Evolutionary conservation across 805 yeast species (phyloP).

Genomic region (Schwanniomyces occidentalis): DNA sequence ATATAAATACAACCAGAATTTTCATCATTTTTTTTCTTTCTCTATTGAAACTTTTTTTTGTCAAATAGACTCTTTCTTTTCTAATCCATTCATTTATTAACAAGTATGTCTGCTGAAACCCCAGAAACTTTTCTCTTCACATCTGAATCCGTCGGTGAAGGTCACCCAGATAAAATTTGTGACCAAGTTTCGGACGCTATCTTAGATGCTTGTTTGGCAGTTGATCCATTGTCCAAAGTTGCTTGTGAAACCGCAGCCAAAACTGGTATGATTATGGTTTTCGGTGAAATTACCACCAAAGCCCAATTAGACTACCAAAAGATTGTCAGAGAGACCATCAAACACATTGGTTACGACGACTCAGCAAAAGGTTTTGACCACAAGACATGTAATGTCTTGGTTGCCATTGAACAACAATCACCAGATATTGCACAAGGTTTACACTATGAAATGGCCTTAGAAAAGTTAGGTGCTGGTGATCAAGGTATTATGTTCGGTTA

Average conservation of each 20-base stretch:
- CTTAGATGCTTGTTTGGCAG: conserved; percentile 93
- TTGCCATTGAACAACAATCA: conserved; percentile 99
- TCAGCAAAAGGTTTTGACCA: conserved; percentile 97
- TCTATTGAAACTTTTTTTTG: conserved; percentile 1
- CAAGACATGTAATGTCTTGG: conserved; percentile 98
- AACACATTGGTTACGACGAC: conserved; percentile 96
- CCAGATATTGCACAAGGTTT: conserved; percentile 99
- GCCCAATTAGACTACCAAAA: conserved; percentile 96
- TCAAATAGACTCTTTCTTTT: background rate
- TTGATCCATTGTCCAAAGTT: conserved; percentile 96
- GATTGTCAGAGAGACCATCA: conserved; percentile 96
- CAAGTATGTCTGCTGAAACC: conserved; percentile 10
- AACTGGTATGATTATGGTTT: conserved; percentile 99
- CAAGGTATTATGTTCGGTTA: conserved; percentile 99
- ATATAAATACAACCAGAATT: background rate
- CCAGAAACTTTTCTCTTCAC: conserved; percentile 59
- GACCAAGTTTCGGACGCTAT: conserved; percentile 99
- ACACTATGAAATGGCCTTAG: conserved; percentile 92
- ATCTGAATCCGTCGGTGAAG: conserved; percentile 92
- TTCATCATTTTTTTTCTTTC: conserved; percentile 1
- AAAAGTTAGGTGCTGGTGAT: conserved; percentile 99
- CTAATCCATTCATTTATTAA: background rate
- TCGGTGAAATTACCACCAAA: conserved; percentile 98
- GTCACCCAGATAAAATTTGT: conserved; percentile 95
- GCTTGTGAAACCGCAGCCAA: conserved; percentile 99